Evolutionary conservation across 2,329 filamentous ascomycete species (phyloP), one percentile per base, ranked within the genome.

Genomic region (Volutella citrinella): DNA sequence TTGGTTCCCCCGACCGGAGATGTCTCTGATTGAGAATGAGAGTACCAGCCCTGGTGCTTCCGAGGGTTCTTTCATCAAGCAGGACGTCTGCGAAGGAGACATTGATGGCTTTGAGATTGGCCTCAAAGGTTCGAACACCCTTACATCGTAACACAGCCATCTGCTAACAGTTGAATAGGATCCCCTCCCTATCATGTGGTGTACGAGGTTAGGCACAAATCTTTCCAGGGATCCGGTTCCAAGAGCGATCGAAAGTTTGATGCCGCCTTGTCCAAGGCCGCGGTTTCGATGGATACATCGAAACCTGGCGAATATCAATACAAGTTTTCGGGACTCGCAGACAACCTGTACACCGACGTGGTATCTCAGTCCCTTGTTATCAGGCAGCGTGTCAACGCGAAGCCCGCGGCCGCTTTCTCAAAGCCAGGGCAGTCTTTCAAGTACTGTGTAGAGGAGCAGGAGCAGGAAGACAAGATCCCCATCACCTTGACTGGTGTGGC

Each of bases 381-480:
- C 19, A 79, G 84, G 48, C 93, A 98, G 60, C 83, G 75, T 16
- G 88, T 98, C 30, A 84, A 95, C 53, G 75, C 87, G 11, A 85
- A 84, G 38, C 93, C 93, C 2, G 79, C 82, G 4, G 93, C 90
- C 5, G 72, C 76, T 6, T 98, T 98, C 56, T 74, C 76, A 38
- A 87, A 87, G 47, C 87, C 90, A 4, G 90, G 90, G 12, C 93
- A 93, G 60, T 90, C 87, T 1, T 96, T 96, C 70, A 95, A 93
- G 58, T 95, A 91, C 63, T 98, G 93, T 65, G 84, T 89, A 59
- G 82, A 89, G 29, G 87, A 95, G 51, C 77, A 84, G 31, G 79
- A 80, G 34, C 79, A 82, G 19, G 87, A 94, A 52, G 90, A 98
- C 54, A 80, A 78, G 24, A 95, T 98, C 34, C 90, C 91, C 0